Base-by-base conservation (phyloP, 768 basidiomycete genomes). In the Mycena maculata region DNA sequence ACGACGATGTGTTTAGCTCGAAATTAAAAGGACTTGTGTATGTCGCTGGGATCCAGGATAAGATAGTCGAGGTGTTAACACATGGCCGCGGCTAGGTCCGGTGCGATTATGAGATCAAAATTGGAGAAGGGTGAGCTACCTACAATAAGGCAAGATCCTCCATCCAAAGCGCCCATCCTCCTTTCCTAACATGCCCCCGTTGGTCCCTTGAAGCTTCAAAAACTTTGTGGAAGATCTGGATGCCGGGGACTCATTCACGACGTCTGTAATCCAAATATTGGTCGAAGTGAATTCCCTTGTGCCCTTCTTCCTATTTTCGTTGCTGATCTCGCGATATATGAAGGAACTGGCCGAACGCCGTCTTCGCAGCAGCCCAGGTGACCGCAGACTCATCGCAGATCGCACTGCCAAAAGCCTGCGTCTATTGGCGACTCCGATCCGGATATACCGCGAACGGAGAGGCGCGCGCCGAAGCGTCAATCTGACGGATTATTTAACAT, bases 1-100 rank as follows among this genome's bases (percentile, higher is more conserved):
- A 87, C 66, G 93, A 94, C 79, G 87, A 91, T 74, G 88, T 93
- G 38, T 80, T 94, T 12, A 85, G 86, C 70, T 81, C 86, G 65
- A 94, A 94, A 87, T 84, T 94, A 71, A 92, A 90, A 79, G 88
- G 81, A 71, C 75, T 94, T 73, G 89, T 93, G 93, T 94, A 87
- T 74, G 92, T 77, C 64, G 42, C 38, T 60, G 25, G 47, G 41
- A 28, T 28, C 8, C 30, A 56, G n/a, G 38, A 53, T 48, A 22
- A 63, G 53, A 47, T 54, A 22, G 6, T 53, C n/a, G 31, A 48
- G 48, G 55, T 64, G n/a, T 60, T 59, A 31, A 61, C 60, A 58
- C 55, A 56, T 57, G 28, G 58, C 49, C 31, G 55, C 44, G 50
- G 47, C 28, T 71, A 93, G 92, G 73, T 86, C 87, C 70, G 91